These are phyloP conservation scores for Schwanniomyces occidentalis DNA, from an alignment of 805 yeast genomes.

Conservation along the genomic window DNA sequence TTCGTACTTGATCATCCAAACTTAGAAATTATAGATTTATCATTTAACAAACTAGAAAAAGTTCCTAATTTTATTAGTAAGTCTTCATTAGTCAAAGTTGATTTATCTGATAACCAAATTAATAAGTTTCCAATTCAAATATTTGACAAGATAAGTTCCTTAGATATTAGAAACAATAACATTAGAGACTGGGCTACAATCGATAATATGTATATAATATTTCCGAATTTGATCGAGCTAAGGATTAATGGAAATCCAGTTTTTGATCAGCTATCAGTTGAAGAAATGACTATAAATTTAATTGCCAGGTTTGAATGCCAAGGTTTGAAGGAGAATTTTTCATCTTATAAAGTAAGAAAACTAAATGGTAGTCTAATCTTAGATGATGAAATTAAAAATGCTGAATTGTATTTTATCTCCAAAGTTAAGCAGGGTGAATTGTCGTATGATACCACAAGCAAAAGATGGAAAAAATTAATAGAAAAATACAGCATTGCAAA, in stretches of 20 bases:
- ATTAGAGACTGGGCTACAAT: conserved; percentile 49
- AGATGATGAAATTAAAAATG: conserved; percentile 52
- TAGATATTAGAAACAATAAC: conserved; percentile 56
- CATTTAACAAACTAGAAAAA: conserved; percentile 40
- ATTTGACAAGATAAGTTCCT: neutral
- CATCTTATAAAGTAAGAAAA: conserved; percentile 27
- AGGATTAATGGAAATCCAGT: conserved; percentile 58
- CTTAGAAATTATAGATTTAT: conserved; percentile 25
- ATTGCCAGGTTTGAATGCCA: conserved; percentile 46
- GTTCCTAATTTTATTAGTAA: conserved; percentile 3
- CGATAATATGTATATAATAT: conserved; percentile 30
- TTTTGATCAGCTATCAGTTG: conserved; percentile 24
- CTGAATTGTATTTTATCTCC: conserved; percentile 67
- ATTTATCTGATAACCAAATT: conserved; percentile 39
- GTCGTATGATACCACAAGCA: conserved; percentile 12
- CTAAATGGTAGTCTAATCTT: conserved; percentile 61
- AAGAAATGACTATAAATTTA: conserved; percentile 34
- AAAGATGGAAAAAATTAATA: conserved; percentile 46
- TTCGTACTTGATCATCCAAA: conserved; percentile 8
- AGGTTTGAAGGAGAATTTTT: neutral
- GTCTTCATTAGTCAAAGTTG: conserved; percentile 15
- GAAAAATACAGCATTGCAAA: conserved; percentile 31
- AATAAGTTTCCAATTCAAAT: conserved; percentile 4
- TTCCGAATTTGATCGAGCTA: conserved; percentile 47
- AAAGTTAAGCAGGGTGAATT: conserved; percentile 38